These are phyloP conservation scores for Plectranthus barbatus DNA, from an alignment of 257 asterid genomes.

Conservation along the genomic window DNA sequence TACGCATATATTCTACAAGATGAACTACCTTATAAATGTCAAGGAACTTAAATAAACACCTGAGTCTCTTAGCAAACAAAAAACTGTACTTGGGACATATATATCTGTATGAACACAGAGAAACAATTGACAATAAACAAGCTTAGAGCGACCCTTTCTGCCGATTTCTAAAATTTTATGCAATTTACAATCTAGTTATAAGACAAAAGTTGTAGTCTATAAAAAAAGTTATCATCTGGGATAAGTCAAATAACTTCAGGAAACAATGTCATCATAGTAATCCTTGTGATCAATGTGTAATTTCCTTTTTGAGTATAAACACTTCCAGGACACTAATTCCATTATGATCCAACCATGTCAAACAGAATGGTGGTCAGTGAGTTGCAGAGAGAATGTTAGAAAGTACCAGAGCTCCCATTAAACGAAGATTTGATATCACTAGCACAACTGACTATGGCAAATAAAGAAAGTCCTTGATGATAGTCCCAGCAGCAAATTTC, in stretches of 20 bases:
- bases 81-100: not conserved
- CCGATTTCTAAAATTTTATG: not conserved
- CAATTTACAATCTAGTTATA: not conserved
- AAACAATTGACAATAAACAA: not conserved
- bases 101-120: slow-evolving; percentile 1
- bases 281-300: not conserved
- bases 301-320: not conserved
- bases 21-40: not conserved
- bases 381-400: slow-evolving; percentile 3
- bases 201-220: slow-evolving; percentile 1
- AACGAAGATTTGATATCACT: slow-evolving; percentile 30
- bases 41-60: slow-evolving; percentile 4
- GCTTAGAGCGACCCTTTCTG: slow-evolving; percentile 4
- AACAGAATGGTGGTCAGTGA: not conserved
- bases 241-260: not conserved
- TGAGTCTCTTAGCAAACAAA: slow-evolving; percentile 4
- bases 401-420: slow-evolving; percentile 40
- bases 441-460: slow-evolving; percentile 49
- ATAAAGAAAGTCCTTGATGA: slow-evolving; percentile 44
- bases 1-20: not conserved
- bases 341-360: slow-evolving; percentile 5
- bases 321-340: slow-evolving; percentile 4
- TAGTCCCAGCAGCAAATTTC: slow-evolving; percentile 77
- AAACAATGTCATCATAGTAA: slow-evolving; percentile 6
- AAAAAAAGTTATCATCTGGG: slow-evolving; percentile 1